These are phyloP conservation scores for Xanthoceras sorbifolium DNA, from an alignment of 345 rosid genomes.

Conservation along the genomic window DNA sequence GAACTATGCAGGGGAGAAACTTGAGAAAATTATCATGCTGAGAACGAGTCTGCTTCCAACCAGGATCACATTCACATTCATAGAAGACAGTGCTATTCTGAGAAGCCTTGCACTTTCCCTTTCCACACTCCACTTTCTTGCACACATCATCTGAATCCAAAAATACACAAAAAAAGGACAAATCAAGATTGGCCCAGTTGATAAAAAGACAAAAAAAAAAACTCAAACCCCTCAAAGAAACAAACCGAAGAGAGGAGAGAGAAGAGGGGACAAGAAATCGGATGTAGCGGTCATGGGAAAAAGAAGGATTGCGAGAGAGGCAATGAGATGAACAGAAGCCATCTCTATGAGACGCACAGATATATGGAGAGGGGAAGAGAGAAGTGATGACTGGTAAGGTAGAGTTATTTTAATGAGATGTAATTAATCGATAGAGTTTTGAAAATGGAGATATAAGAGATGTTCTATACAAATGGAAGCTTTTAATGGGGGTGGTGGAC, in stretches of 20 bases:
- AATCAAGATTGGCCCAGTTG: constrained; percentile 12
- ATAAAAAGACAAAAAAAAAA: background rate
- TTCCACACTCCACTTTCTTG: constrained; percentile 15
- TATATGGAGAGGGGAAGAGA: background rate
- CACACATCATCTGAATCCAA: constrained; percentile 3
- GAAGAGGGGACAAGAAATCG: constrained; percentile 28
- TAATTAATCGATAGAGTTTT: background rate
- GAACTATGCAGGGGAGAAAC: constrained; percentile 84
- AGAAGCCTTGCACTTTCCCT: constrained; percentile 18
- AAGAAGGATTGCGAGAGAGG: constrained; percentile 22
- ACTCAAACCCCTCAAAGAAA: background rate
- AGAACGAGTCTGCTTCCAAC: constrained; percentile 63
- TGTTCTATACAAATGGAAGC: background rate
- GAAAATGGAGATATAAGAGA: background rate
- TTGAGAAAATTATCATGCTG: constrained; percentile 34
- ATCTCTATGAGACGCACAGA: background rate
- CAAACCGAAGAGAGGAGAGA: constrained; percentile 32
- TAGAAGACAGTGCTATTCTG: background rate
- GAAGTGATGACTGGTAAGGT: background rate
- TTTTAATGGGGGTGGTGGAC: background rate
- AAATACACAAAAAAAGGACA: background rate
- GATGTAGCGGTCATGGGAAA: constrained; percentile 20
- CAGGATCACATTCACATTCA: constrained; percentile 67
- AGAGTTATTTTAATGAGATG: background rate
- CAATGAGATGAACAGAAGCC: constrained; percentile 20